Conservation (phyloP, 108 stramenopile species). For the Nitzschia sp. region DNA sequence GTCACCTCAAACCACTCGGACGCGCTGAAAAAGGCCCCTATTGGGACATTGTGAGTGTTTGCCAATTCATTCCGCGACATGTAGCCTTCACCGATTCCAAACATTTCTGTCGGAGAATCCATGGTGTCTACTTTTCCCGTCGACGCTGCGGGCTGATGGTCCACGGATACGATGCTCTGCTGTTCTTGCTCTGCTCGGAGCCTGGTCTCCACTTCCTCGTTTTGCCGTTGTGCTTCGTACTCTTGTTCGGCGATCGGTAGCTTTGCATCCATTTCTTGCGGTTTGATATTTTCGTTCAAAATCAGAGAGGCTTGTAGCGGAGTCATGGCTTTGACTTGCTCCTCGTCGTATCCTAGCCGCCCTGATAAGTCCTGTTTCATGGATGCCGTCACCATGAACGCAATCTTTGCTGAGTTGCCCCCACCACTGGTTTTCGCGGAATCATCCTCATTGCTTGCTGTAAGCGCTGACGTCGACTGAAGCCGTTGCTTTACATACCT, state of each 20-base stretch:
- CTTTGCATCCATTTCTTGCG: conserved; percentile 12
- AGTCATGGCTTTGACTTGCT: conserved; percentile 39
- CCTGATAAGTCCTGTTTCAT: conserved; percentile 41
- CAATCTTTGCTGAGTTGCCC: conserved; percentile 33
- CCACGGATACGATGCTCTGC: not conserved
- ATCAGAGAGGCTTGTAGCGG: conserved; percentile 49
- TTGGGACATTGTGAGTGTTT: not conserved
- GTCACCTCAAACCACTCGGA: conserved; percentile 25
- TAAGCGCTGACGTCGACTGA: not conserved
- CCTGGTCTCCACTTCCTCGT: not conserved
- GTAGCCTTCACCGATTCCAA: conserved; percentile 12
- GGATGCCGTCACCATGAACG: conserved; percentile 61
- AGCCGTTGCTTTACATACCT: conserved; percentile 37
- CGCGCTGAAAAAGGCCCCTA: not conserved
- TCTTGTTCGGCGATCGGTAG: conserved; percentile 19
- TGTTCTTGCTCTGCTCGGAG: not conserved
- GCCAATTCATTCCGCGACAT: conserved; percentile 1
- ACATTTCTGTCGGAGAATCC: not conserved
- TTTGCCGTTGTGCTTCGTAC: conserved; percentile 25
- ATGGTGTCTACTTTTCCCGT: not conserved
- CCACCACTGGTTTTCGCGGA: not conserved
- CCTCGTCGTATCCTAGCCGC: conserved; percentile 37
- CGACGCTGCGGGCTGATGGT: not conserved
- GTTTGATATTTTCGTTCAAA: conserved; percentile 35
- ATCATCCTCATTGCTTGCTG: not conserved